Conservation (phyloP, 257 asterid genomes). For the Penstemon davidsonii region DNA sequence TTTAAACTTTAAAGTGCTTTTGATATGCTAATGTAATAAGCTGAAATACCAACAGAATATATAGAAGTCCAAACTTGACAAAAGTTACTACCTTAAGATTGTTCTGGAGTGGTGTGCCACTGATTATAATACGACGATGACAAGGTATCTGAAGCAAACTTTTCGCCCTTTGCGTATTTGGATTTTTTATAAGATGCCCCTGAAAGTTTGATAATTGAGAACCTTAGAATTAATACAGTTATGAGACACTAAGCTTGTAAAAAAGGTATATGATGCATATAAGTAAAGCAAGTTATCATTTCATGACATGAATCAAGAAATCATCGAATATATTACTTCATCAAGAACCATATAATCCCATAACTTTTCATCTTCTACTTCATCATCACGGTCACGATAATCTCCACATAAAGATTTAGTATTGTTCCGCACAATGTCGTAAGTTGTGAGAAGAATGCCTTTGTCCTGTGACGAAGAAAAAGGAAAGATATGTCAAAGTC, state of each 20-base stretch:
- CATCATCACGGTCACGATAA: conserved; percentile 41
- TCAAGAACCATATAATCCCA: conserved; percentile 98
- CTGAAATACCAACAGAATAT: neutral
- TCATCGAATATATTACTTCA: conserved; percentile 52
- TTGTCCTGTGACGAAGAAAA: conserved; percentile 54
- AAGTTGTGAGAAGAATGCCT: conserved; percentile 89
- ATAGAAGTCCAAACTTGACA: conserved; percentile 9
- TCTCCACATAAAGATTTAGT: conserved; percentile 66
- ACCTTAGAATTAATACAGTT: conserved; percentile 1
- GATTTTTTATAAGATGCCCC: conserved; percentile 99
- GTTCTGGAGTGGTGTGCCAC: conserved; percentile 98
- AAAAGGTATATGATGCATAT: conserved; percentile 10
- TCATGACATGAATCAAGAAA: conserved; percentile 10
- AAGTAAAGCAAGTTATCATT: conserved; percentile 7
- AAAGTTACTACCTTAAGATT: conserved; percentile 71
- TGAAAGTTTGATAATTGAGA: conserved; percentile 29
- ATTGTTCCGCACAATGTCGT: conserved; percentile 87
- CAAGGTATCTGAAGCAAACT: conserved; percentile 91
- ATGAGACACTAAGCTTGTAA: conserved; percentile 5
- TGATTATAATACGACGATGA: conserved; percentile 78
- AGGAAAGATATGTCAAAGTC: conserved; percentile 19
- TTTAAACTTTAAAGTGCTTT: conserved; percentile 3
- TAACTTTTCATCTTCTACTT: conserved; percentile 53
- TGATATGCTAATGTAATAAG: neutral
- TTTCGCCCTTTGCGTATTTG: conserved; percentile 97